Base-by-base conservation (phyloP, 306 rosid genomes). In the Fagus sylvatica region DNA sequence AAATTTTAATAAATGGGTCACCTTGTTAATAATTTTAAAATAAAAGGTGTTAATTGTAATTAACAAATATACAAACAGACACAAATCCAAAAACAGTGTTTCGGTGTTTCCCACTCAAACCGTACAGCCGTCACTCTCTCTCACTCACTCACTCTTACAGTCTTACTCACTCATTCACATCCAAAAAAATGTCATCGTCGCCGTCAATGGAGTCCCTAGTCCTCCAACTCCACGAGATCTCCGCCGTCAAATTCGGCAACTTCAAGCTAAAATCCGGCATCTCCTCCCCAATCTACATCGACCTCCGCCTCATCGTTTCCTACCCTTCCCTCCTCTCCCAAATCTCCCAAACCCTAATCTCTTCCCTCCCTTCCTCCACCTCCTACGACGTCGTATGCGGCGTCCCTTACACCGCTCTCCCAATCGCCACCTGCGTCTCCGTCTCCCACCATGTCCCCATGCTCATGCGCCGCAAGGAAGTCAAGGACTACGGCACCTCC, bases 391-490 rank as follows among this genome's bases (percentile, higher is more conserved):
- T 92, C 39, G 86, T 94, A 28, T 90, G 98, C 12, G 97, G 98
- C 40, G 97, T 94, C 53, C 97, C 98, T 34, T 92, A 92, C 85
- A 92, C 97, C 5, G 97, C 96, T 53, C 90, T 94, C 72, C 97
- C 97, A 51, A 94, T 94, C 51, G 97, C 98, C 42, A 94, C 98
- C 32, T 87, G 86, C 68, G 85, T 92, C 82, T 88, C 91, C 30
- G 78, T 90, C 28, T 42, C 81, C 51, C 79, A 79, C 51, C 73
- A 80, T 80, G 76, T 89, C 71, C 95, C 97, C 32, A 92, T 94
- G 98, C 88, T 94, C 74, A 94, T 92, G 97, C 95, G 95, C 69
- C 92, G 92, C 76, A 94, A 94, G 86, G 98, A 94, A 82, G 81
- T 90, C 78, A 94, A 94, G 80, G 97, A 94, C 80, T 94, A 94